A percentile compares a stretch with the other conserved stretches of the same genome.
phyloP scores from a whole-genome alignment of 2,329 filamentous ascomycete genomes.

The Alternaria angustiovoidea region DNA sequence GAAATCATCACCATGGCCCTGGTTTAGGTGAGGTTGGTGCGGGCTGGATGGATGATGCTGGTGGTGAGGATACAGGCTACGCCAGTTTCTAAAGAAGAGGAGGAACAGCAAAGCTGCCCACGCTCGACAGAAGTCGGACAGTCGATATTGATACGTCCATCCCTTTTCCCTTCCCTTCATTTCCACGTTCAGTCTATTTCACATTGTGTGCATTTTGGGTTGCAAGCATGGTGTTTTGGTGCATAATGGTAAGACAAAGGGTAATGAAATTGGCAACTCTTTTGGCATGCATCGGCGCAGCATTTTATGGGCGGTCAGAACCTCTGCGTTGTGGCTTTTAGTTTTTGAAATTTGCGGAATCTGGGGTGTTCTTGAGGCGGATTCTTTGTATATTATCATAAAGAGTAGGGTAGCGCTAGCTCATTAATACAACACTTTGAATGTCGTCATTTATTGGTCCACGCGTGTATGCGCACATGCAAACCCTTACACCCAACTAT shows the following conservation, averaged over 20 bases:
- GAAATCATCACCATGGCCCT: constrained; percentile 41
- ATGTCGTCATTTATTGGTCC: not conserved
- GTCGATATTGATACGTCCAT: not conserved
- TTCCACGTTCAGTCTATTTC: not conserved
- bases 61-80: constrained; percentile 47
- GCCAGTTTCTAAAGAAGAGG: constrained; percentile 44
- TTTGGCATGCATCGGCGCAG: constrained; percentile 15
- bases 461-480: no score
- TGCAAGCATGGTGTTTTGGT: constrained; percentile 19
- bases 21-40: constrained; percentile 43
- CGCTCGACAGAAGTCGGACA: not conserved
- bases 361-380: not conserved
- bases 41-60: constrained; percentile 47
- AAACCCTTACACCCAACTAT: no score
- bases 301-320: constrained; percentile 10
- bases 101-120: not conserved
- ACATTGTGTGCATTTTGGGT: not conserved
- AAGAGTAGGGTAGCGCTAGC: constrained; percentile 4
- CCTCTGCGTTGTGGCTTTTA: not conserved
- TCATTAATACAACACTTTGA: constrained; percentile 1
- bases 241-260: constrained; percentile 15
- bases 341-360: not conserved
- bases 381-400: not conserved
- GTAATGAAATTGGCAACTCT: constrained; percentile 16
- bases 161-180: not conserved